A percentile compares a stretch with the other conserved stretches of the same genome.
Evolutionary conservation across 768 basidiomycete species (phyloP).

Genomic region (Tulasnella sp.): DNA sequence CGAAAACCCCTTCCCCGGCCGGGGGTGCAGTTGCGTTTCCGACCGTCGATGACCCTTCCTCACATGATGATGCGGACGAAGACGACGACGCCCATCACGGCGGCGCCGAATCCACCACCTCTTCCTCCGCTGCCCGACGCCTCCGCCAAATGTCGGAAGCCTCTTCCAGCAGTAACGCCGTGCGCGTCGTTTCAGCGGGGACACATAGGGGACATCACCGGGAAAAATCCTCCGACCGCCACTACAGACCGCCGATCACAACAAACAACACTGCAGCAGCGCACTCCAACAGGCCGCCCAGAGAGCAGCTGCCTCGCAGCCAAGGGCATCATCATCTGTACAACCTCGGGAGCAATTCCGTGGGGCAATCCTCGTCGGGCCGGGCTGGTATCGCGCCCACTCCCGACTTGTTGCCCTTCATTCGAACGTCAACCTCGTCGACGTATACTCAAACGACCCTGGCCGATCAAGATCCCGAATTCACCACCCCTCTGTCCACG

Average conservation of each 20-base stretch:
- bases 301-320: neutral
- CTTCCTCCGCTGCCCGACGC: neutral
- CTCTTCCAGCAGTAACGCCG: conserved; percentile 13
- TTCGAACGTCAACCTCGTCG: conserved; percentile 33
- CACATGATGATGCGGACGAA: neutral
- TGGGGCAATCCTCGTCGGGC: conserved; percentile 12
- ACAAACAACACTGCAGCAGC: neutral
- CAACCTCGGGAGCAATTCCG: neutral
- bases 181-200: conserved; percentile 1
- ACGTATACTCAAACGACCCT: conserved; percentile 34
- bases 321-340: neutral
- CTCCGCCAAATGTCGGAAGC: conserved; percentile 10
- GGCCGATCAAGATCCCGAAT: conserved; percentile 30
- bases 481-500: conserved; percentile 30
- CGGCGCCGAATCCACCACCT: neutral
- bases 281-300: neutral
- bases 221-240: conserved; percentile 9
- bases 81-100: neutral
- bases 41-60: conserved; percentile 21
- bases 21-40: conserved; percentile 28
- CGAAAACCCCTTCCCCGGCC: neutral
- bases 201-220: neutral
- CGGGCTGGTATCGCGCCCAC: conserved; percentile 16
- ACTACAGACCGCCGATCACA: conserved; percentile 10
- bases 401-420: neutral